Percentiles rank a stretch among this genome's conserved stretches.
These are phyloP conservation scores for Fusarium siculi DNA, from an alignment of 2,329 filamentous ascomycete genomes.

Conservation along the genomic window DNA sequence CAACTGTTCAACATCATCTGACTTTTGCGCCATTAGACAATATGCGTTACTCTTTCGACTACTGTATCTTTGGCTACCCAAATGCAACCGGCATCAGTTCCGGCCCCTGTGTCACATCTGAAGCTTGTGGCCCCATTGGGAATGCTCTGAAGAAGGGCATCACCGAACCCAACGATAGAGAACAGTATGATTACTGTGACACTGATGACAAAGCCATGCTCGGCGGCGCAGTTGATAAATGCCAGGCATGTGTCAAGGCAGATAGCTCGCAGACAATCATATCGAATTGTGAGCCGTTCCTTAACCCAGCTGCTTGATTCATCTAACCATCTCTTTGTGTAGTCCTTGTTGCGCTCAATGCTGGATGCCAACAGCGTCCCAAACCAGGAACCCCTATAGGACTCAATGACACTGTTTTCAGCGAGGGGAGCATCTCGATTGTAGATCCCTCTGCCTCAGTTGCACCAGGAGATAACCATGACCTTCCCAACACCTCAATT, in stretches of 20 bases:
- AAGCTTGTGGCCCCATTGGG: constrained; percentile 60
- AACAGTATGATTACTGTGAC: constrained; percentile 60
- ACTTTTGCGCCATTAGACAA: constrained; percentile 57
- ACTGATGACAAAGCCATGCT: constrained; percentile 52
- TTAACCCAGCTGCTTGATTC: too few species aligned
- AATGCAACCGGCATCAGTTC: constrained; percentile 58
- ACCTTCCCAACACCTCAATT: constrained; percentile 54
- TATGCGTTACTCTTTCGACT: constrained; percentile 61
- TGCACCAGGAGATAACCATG: constrained; percentile 14
- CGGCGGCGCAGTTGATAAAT: constrained; percentile 50
- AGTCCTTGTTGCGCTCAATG: constrained; percentile 63
- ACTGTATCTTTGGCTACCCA: constrained; percentile 64
- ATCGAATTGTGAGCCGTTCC: constrained; percentile 58
- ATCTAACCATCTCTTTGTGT: constrained; percentile 1
- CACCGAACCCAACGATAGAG: constrained; percentile 46
- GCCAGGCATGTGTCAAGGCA: constrained; percentile 58
- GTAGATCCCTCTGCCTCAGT: constrained; percentile 47
- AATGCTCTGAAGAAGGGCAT: constrained; percentile 54
- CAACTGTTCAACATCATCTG: background rate
- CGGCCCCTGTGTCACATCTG: constrained; percentile 62
- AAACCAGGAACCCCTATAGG: constrained; percentile 49
- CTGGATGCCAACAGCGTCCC: constrained; percentile 62
- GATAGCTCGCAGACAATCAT: constrained; percentile 56
- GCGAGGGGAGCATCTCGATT: constrained; percentile 46
- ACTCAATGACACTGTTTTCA: constrained; percentile 60